Evolutionary conservation across 176 grass and related monocot genomes (phyloP).

Genomic region (Rhynchospora pubera): DNA sequence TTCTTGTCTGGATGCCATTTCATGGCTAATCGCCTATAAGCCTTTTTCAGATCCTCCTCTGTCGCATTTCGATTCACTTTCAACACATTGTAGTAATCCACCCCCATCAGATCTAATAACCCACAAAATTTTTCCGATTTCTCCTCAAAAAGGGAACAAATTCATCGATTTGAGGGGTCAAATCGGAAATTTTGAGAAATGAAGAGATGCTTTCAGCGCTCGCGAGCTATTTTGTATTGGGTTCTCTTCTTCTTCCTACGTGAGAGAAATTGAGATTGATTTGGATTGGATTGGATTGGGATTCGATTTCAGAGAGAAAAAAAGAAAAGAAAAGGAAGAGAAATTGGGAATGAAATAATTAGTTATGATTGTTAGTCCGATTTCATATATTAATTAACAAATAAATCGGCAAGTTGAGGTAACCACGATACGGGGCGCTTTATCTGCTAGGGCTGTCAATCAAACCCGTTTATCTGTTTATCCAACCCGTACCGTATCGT

Average conservation of each 20-base stretch:
- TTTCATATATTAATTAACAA: constrained; percentile 15
- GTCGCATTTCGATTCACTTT: constrained; percentile 75
- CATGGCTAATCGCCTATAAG: constrained; percentile 73
- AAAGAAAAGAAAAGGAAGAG: not conserved
- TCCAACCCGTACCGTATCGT: no score
- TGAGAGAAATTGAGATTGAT: not conserved
- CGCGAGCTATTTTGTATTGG: not conserved
- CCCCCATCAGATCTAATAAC: constrained; percentile 48
- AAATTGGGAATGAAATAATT: constrained; percentile 26
- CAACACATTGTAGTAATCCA: constrained; percentile 87
- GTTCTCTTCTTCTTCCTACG: not conserved
- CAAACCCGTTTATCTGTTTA: no score
- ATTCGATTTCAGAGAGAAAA: constrained; percentile 1
- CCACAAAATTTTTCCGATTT: constrained; percentile 28
- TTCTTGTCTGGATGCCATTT: constrained; percentile 92
- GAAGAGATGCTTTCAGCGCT: not conserved
- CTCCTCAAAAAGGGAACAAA: not conserved
- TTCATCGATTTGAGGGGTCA: constrained; percentile 4
- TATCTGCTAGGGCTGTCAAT: no score
- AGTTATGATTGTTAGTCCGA: constrained; percentile 15
- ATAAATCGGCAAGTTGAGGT: constrained; percentile 17
- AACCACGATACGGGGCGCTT: constrained; percentile 18
- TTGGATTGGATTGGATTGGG: not conserved
- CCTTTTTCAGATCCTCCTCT: constrained; percentile 78
- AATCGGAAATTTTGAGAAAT: constrained; percentile 1